phyloP scores from a whole-genome alignment of 805 yeast species.

The Metschnikowia gruessii region DNA sequence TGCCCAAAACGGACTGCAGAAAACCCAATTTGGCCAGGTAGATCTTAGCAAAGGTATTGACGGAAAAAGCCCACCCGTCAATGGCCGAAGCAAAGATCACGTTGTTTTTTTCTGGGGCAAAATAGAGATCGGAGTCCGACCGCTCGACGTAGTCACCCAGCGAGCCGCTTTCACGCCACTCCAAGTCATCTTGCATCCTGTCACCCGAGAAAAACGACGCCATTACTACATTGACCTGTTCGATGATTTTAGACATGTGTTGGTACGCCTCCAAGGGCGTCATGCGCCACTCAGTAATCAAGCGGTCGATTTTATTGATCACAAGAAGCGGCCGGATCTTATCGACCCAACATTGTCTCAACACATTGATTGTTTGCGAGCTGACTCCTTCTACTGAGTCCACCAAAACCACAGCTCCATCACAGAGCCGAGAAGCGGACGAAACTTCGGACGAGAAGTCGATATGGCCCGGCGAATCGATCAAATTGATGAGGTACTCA shows the following conservation, averaged over 20 bases:
- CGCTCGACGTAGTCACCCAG: slow-evolving; percentile 60
- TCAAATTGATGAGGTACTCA: slow-evolving; percentile 84
- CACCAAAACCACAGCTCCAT: slow-evolving; percentile 91
- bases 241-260: slow-evolving; percentile 75
- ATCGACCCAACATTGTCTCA: slow-evolving; percentile 95
- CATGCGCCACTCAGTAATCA: slow-evolving; percentile 76
- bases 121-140: slow-evolving; percentile 79
- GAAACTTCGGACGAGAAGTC: slow-evolving; percentile 96
- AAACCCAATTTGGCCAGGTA: slow-evolving; percentile 84
- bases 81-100: slow-evolving; percentile 88
- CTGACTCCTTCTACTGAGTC: slow-evolving; percentile 99
- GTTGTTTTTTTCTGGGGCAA: slow-evolving; percentile 82
- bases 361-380: slow-evolving; percentile 92
- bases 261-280: slow-evolving; percentile 81
- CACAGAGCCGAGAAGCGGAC: slow-evolving; percentile 92
- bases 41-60: slow-evolving; percentile 83
- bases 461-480: slow-evolving; percentile 99
- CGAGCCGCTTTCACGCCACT: slow-evolving; percentile 67
- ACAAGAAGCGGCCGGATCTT: slow-evolving; percentile 84
- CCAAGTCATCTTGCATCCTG: slow-evolving; percentile 81
- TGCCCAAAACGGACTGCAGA: slow-evolving; percentile 70
- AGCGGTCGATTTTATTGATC: slow-evolving; percentile 85
- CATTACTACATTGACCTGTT: slow-evolving; percentile 91
- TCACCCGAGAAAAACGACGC: slow-evolving; percentile 94
- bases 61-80: slow-evolving; percentile 97